Percentiles rank a stretch among this genome's conserved stretches.
Conservation (phyloP, 192 early-diverging fungal species). For the Ramicandelaber brevisporus region DNA sequence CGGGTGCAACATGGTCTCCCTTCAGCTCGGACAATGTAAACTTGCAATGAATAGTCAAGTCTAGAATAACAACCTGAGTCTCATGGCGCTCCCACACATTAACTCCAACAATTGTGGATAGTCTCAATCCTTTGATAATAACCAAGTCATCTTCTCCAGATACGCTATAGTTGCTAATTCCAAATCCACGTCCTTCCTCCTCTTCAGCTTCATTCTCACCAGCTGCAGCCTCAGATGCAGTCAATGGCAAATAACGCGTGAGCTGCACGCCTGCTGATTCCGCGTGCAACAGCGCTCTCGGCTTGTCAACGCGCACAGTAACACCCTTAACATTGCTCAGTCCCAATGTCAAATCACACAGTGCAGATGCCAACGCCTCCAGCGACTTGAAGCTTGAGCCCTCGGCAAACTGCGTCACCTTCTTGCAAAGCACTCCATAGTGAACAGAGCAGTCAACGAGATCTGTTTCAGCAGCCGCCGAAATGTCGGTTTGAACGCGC, state of each 20-base stretch:
- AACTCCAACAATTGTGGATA: slow-evolving; percentile 79
- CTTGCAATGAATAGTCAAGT: slow-evolving; percentile 20
- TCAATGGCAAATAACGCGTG: slow-evolving; percentile 24
- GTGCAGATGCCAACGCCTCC: slow-evolving; percentile 38
- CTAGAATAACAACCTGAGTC: slow-evolving; percentile 68
- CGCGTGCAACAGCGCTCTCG: slow-evolving; percentile 75
- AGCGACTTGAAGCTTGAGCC: slow-evolving; percentile 38
- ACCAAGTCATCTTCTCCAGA: slow-evolving; percentile 69
- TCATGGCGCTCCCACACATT: slow-evolving; percentile 90
- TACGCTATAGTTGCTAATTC: slow-evolving; percentile 13
- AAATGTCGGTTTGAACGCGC: slow-evolving; percentile 42
- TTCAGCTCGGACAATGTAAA: slow-evolving; percentile 1
- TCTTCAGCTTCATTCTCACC: slow-evolving; percentile 7
- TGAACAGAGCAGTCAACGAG: slow-evolving; percentile 55
- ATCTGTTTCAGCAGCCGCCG: slow-evolving; percentile 52
- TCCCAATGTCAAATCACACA: slow-evolving; percentile 28
- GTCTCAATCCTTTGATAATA: slow-evolving; percentile 53
- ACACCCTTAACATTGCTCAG: slow-evolving; percentile 37
- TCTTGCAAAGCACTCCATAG: slow-evolving; percentile 57
- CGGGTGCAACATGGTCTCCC: slow-evolving; percentile 33
- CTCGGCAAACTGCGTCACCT: slow-evolving; percentile 50
- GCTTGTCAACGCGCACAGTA: slow-evolving; percentile 53
- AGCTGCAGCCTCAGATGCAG: slow-evolving; percentile 3
- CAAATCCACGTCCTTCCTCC: slow-evolving; percentile 9
- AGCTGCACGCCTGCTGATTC: slow-evolving; percentile 69